These are phyloP conservation scores for Phylloboletellus chloephorus DNA, from an alignment of 1,284 basidiomycete genomes.

Conservation along the genomic window DNA sequence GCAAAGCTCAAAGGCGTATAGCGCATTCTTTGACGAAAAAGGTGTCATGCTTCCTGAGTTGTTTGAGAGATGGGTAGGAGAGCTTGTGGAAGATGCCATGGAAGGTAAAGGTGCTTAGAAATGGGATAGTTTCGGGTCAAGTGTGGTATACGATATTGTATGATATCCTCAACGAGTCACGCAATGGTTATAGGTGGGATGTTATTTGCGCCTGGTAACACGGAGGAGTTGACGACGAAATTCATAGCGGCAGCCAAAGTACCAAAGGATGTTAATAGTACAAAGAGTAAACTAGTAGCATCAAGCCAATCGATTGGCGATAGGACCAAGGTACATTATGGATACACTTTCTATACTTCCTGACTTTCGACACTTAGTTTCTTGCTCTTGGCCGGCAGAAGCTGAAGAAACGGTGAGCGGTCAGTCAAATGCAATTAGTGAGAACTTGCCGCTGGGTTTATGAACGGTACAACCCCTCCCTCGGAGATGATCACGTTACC, in stretches of 20 bases:
- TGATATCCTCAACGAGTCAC: too few species aligned
- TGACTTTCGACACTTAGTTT: conserved; percentile 32
- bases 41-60: conserved; percentile 63
- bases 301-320: neutral
- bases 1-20: conserved; percentile 49
- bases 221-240: too few species aligned
- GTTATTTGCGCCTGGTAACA: too few species aligned
- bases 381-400: conserved; percentile 30
- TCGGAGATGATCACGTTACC: conserved; percentile 87
- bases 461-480: conserved; percentile 78
- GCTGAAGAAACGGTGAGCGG: conserved; percentile 13
- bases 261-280: too few species aligned
- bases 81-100: conserved; percentile 57
- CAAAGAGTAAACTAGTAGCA: conserved; percentile 15
- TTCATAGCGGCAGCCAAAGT: neutral
- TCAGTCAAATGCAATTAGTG: neutral
- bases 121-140: conserved; percentile 3
- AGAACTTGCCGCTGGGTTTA: conserved; percentile 32
- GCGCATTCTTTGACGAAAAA: conserved; percentile 64
- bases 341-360: conserved; percentile 23
- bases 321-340: conserved; percentile 2
- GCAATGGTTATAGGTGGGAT: too few species aligned
- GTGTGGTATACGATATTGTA: conserved; percentile 26
- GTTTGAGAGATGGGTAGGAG: conserved; percentile 71
- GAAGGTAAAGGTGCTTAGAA: conserved; percentile 41